Percentiles rank a stretch among this genome's conserved stretches.
Evolutionary conservation across 2,329 filamentous ascomycete species (phyloP).

Genomic region (Lasiodiplodia sp.): DNA sequence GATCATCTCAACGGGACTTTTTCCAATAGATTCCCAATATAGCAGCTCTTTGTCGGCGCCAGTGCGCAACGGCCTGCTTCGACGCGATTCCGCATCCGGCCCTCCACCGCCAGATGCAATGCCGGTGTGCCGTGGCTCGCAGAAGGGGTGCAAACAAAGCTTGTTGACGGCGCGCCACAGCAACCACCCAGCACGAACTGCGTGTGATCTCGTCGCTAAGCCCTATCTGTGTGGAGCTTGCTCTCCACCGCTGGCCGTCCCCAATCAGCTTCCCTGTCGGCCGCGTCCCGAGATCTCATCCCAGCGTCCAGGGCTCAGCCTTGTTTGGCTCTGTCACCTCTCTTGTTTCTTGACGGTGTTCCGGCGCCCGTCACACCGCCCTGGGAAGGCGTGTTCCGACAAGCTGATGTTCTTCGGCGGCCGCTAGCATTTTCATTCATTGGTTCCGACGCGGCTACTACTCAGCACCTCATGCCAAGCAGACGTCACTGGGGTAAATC

Average conservation of each 20-base stretch:
- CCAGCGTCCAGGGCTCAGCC: conserved; percentile 19
- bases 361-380: conserved; percentile 14
- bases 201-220: conserved; percentile 22
- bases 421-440: conserved; percentile 6
- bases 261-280: conserved; percentile 5
- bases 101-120: conserved; percentile 1
- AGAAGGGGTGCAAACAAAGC: background rate
- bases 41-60: conserved; percentile 13
- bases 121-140: too few species aligned
- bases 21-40: conserved; percentile 28
- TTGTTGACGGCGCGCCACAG: conserved; percentile 4
- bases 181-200: background rate
- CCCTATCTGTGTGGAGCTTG: conserved; percentile 14
- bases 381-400: background rate
- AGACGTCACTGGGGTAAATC: background rate
- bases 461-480: conserved; percentile 9
- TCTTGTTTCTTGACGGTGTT: background rate
- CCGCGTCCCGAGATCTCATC: conserved; percentile 16
- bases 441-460: background rate
- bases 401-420: conserved; percentile 14
- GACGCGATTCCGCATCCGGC: background rate
- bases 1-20: conserved; percentile 22
- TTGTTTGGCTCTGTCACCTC: conserved; percentile 2
- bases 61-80: conserved; percentile 9
- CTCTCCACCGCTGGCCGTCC: conserved; percentile 10